Evolutionary conservation across 73 alveolate species (phyloP).

Genomic region (Paramecium tetraurelia): DNA sequence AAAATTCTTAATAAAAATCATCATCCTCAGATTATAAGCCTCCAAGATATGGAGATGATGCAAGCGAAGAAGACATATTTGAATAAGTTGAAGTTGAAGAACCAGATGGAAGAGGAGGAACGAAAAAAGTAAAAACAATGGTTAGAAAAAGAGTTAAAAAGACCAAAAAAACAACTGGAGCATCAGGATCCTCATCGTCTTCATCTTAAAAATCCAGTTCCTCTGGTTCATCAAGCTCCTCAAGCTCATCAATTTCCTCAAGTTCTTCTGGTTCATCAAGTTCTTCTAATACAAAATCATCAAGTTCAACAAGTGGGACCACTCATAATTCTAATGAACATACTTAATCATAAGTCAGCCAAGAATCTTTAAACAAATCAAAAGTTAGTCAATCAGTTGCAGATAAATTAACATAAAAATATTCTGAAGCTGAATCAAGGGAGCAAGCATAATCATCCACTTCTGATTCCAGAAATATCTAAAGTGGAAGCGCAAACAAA

Average conservation of each 20-base stretch:
- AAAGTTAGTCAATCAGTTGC: not conserved
- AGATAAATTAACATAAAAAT: not conserved
- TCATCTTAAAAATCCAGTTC: not conserved
- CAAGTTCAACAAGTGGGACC: too few species aligned
- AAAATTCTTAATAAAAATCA: not conserved
- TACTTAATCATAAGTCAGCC: not conserved
- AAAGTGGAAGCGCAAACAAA: not conserved
- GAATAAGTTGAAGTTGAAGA: not conserved
- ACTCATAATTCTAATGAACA: too few species aligned
- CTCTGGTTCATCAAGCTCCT: not conserved
- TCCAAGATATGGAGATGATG: not conserved
- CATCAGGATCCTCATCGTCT: not conserved
- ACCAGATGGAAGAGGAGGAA: not conserved
- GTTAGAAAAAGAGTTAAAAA: not conserved
- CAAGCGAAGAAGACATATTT: not conserved
- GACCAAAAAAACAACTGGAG: not conserved
- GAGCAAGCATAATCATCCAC: not conserved
- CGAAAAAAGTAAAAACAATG: not conserved
- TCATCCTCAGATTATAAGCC: not conserved
- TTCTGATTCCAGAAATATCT: not conserved
- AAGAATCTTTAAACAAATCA: not conserved
- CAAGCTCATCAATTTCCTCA: not conserved
- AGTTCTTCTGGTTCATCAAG: not conserved
- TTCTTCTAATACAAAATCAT: too few species aligned
- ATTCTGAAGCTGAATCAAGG: not conserved